A percentile compares a stretch with the other conserved stretches of the same genome.
These are phyloP conservation scores for Porcisia hertigi DNA, from an alignment of 208 protist species.

Conservation along the genomic window DNA sequence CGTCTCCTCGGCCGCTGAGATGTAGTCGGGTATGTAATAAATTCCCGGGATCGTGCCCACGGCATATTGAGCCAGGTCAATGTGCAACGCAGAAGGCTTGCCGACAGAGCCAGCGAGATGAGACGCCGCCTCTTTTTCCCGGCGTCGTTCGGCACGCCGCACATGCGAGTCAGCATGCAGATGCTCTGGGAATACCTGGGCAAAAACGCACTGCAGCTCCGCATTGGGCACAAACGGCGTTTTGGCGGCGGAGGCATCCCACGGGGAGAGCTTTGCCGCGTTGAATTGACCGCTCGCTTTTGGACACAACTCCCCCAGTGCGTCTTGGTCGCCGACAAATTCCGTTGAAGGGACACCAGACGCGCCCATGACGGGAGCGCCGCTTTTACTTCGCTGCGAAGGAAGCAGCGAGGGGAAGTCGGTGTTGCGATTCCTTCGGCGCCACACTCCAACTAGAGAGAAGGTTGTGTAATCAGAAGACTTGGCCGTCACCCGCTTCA, in stretches of 20 bases:
- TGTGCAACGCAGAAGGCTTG: constrained; percentile 28
- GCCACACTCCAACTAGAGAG: constrained; percentile 78
- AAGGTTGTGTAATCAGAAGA: constrained; percentile 71
- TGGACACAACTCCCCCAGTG: background rate
- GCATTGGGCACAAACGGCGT: constrained; percentile 43
- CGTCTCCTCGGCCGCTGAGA: constrained; percentile 73
- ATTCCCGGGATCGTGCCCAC: constrained; percentile 71
- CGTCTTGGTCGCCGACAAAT: background rate
- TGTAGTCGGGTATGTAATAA: constrained; percentile 92
- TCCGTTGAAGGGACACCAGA: background rate
- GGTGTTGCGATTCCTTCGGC: constrained; percentile 41
- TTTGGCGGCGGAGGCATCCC: constrained; percentile 31
- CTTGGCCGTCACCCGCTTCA: constrained; percentile 64
- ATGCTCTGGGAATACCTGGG: constrained; percentile 68
- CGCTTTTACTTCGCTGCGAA: constrained; percentile 12
- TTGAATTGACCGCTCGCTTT: constrained; percentile 66
- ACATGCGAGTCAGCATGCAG: constrained; percentile 66
- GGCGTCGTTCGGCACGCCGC: constrained; percentile 25
- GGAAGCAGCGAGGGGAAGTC: constrained; percentile 13
- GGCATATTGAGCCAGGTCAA: constrained; percentile 66
- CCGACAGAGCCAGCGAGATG: constrained; percentile 3
- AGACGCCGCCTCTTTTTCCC: background rate
- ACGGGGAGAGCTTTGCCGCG: constrained; percentile 80
- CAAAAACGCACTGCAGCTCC: constrained; percentile 63
- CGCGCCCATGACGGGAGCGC: background rate